phyloP scores from a whole-genome alignment of 805 yeast species.

The Sugiyamaella mastotermitis region DNA sequence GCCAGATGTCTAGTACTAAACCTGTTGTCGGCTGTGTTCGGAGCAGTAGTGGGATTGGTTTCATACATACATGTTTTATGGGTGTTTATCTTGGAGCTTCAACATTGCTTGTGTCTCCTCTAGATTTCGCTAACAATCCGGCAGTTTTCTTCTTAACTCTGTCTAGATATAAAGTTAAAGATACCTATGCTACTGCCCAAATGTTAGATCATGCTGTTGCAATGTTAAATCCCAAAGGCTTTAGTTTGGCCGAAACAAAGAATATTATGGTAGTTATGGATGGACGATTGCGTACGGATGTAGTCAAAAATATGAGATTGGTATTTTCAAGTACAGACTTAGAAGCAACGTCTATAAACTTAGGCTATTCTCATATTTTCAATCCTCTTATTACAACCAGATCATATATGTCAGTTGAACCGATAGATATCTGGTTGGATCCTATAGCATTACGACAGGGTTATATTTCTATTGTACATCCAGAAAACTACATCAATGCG shows the following conservation, averaged over 20 bases:
- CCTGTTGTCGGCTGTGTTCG: constrained; percentile 84
- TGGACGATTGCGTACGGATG: constrained; percentile 61
- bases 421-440: constrained; percentile 81
- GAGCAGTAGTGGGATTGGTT: constrained; percentile 80
- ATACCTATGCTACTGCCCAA: constrained; percentile 76
- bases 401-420: constrained; percentile 83
- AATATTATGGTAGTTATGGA: constrained; percentile 81
- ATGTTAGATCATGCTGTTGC: constrained; percentile 72
- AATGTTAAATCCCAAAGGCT: constrained; percentile 53
- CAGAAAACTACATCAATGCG: constrained; percentile 60
- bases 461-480: constrained; percentile 69
- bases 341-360: constrained; percentile 62
- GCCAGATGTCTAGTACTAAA: constrained; percentile 65
- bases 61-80: constrained; percentile 72
- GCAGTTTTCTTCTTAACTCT: constrained; percentile 60
- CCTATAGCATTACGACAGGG: constrained; percentile 90
- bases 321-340: constrained; percentile 61
- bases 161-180: constrained; percentile 75
- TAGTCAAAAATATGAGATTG: constrained; percentile 49
- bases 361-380: constrained; percentile 70
- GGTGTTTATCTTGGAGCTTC: constrained; percentile 86
- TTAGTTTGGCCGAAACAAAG: constrained; percentile 55
- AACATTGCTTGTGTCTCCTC: constrained; percentile 73
- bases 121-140: constrained; percentile 72
- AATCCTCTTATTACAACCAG: constrained; percentile 82